Conservation (phyloP, 768 basidiomycete species). For the Lactifluus pinguis region DNA sequence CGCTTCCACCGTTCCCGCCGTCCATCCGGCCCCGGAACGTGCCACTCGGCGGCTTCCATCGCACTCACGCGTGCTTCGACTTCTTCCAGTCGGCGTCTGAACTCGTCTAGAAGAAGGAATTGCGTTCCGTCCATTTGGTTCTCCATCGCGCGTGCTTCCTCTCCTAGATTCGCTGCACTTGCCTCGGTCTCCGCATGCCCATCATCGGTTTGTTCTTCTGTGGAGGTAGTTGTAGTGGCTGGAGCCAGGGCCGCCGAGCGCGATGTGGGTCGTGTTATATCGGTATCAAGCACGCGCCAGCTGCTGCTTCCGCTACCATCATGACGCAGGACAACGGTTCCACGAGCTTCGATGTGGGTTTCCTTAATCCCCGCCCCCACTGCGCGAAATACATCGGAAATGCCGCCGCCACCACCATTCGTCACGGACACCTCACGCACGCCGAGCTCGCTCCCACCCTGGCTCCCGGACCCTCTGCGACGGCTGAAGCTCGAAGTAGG, state of each 20-base stretch:
- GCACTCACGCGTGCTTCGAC: conserved; percentile 26
- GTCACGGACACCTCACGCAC: neutral
- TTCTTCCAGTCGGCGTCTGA: conserved; percentile 24
- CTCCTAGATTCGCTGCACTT: neutral
- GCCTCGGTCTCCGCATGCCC: neutral
- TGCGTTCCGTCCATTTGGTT: conserved; percentile 22
- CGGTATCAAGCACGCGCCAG: conserved; percentile 9
- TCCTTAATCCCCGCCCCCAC: conserved; percentile 13
- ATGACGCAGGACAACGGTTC: conserved; percentile 1
- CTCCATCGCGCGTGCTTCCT: conserved; percentile 20
- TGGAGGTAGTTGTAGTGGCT: neutral
- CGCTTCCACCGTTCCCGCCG: neutral
- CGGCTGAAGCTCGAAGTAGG: neutral
- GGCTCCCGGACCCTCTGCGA: conserved; percentile 5
- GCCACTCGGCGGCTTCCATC: conserved; percentile 23
- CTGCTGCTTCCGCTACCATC: conserved; percentile 19
- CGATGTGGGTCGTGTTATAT: neutral
- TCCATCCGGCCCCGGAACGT: neutral
- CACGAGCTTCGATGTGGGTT: conserved; percentile 22
- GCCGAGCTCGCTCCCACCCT: conserved; percentile 2
- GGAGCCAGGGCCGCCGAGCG: conserved; percentile 21
- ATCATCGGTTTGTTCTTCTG: neutral
- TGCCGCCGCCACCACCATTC: neutral
- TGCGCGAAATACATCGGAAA: neutral
- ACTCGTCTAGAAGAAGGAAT: conserved; percentile 22